Conservation (phyloP, 305 asterid species). For the Solanum hybrid region DNA sequence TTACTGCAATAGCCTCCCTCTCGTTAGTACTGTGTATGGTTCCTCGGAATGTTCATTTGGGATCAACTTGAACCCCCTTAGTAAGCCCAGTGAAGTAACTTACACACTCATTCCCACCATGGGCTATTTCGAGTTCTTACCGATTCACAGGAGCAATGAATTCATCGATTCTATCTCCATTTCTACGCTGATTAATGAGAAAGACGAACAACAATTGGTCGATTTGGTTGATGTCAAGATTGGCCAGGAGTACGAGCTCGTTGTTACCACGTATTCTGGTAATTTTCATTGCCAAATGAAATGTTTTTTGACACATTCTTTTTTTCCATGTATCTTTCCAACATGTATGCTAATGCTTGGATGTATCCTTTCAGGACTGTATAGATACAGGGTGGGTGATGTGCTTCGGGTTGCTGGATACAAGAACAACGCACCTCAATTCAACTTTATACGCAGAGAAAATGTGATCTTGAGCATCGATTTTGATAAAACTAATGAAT, state of each 20-base stretch:
- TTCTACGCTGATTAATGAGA: background rate
- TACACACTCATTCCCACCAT: no score
- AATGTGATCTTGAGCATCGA: slow-evolving; percentile 17
- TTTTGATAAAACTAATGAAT: slow-evolving; percentile 16
- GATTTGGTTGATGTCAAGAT: slow-evolving; percentile 28
- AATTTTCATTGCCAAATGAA: background rate
- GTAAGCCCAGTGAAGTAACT: no score
- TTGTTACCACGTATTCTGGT: slow-evolving; percentile 31
- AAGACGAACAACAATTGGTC: slow-evolving; percentile 7
- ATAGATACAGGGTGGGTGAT: no score
- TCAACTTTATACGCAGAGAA: slow-evolving; percentile 5
- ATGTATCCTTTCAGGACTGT: no score
- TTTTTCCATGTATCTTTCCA: background rate
- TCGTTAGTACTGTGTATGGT: slow-evolving; percentile 1
- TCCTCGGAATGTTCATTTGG: no score
- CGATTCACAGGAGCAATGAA: background rate
- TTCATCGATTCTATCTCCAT: background rate
- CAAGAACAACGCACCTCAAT: no score
- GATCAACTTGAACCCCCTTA: no score
- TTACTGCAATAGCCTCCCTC: slow-evolving; percentile 25
- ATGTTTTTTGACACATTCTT: background rate
- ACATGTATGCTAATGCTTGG: no score
- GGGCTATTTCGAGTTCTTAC: no score
- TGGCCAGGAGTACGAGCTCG: slow-evolving; percentile 28
- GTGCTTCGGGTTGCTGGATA: no score